Percentiles rank a stretch among this genome's conserved stretches.
phyloP scores from a whole-genome alignment of 495 filamentous ascomycete genomes.

The Penicillium salamii region DNA sequence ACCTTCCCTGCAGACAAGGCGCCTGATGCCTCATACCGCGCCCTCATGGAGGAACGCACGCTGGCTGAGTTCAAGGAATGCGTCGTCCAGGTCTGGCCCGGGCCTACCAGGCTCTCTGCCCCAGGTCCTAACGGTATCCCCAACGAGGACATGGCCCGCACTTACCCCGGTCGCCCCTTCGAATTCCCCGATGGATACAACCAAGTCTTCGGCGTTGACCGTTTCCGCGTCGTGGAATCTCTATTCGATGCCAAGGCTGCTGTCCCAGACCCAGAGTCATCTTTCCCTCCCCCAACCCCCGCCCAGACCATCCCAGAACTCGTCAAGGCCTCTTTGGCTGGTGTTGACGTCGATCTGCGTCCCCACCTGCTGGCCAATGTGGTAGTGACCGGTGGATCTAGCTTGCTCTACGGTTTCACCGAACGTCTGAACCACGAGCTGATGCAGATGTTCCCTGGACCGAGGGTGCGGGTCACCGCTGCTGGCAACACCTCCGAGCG shows the following conservation, averaged over 20 bases:
- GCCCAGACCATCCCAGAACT: slow-evolving; percentile 76
- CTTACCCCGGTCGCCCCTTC: slow-evolving; percentile 74
- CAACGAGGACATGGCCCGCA: slow-evolving; percentile 66
- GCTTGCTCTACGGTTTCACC: slow-evolving; percentile 81
- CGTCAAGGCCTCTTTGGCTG: slow-evolving; percentile 70
- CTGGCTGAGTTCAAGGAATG: slow-evolving; percentile 96
- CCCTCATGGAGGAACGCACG: slow-evolving; percentile 86
- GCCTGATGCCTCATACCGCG: slow-evolving; percentile 70
- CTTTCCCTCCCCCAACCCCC: slow-evolving; percentile 53
- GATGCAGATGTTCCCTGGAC: slow-evolving; percentile 70
- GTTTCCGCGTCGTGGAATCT: slow-evolving; percentile 79
- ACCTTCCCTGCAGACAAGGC: slow-evolving; percentile 59
- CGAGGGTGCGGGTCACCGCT: slow-evolving; percentile 78
- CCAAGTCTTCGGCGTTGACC: slow-evolving; percentile 84
- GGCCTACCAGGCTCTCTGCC: slow-evolving; percentile 64
- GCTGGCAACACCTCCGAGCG: slow-evolving; percentile 83
- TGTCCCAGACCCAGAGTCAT: slow-evolving; percentile 40
- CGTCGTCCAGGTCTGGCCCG: slow-evolving; percentile 90
- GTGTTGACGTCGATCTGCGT: slow-evolving; percentile 86
- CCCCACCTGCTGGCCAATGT: slow-evolving; percentile 79
- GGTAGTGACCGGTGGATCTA: slow-evolving; percentile 87
- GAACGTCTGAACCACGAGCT: slow-evolving; percentile 86
- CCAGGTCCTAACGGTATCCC: slow-evolving; percentile 54
- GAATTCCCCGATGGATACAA: slow-evolving; percentile 97
- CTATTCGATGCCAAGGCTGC: slow-evolving; percentile 77